A percentile compares a stretch with the other conserved stretches of the same genome.
These are phyloP conservation scores for Aspergillus ochraceoroseus DNA, from an alignment of 2,329 filamentous ascomycete species.

Conservation along the genomic window DNA sequence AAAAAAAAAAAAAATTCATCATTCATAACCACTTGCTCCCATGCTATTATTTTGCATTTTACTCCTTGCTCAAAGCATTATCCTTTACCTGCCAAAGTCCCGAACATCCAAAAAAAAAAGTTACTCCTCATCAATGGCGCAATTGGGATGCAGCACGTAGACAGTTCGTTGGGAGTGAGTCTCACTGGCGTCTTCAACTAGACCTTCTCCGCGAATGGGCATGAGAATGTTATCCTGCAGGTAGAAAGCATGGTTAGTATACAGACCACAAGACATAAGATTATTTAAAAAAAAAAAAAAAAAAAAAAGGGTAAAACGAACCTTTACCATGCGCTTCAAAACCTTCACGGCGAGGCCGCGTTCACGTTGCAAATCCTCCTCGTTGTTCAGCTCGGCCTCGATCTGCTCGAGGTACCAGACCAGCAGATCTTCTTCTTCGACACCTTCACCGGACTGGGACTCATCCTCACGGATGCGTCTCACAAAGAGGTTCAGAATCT, in stretches of 20 bases:
- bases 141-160: conserved; percentile 93
- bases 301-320: conserved; percentile 42
- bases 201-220: conserved; percentile 71
- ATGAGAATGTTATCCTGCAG: conserved; percentile 56
- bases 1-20: conserved; percentile 29
- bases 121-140: conserved; percentile 62
- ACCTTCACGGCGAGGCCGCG: conserved; percentile 73
- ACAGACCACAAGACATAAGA: too few species aligned
- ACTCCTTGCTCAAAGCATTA: conserved; percentile 13
- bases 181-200: conserved; percentile 69
- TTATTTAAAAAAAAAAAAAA: too few species aligned
- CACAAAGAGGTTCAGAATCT: conserved; percentile 81
- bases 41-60: conserved; percentile 24
- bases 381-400: conserved; percentile 72
- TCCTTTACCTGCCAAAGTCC: conserved; percentile 8
- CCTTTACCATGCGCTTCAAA: conserved; percentile 92
- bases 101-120: conserved; percentile 10
- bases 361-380: conserved; percentile 77
- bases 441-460: conserved; percentile 67
- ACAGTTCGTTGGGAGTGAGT: conserved; percentile 53
- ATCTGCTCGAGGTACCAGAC: conserved; percentile 90
- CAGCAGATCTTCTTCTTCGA: conserved; percentile 74
- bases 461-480: conserved; percentile 81
- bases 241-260: conserved; percentile 7
- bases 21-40: conserved; percentile 30